phyloP scores from a whole-genome alignment of 1,284 basidiomycete genomes.

The Rhodotorula mucilaginosa region DNA sequence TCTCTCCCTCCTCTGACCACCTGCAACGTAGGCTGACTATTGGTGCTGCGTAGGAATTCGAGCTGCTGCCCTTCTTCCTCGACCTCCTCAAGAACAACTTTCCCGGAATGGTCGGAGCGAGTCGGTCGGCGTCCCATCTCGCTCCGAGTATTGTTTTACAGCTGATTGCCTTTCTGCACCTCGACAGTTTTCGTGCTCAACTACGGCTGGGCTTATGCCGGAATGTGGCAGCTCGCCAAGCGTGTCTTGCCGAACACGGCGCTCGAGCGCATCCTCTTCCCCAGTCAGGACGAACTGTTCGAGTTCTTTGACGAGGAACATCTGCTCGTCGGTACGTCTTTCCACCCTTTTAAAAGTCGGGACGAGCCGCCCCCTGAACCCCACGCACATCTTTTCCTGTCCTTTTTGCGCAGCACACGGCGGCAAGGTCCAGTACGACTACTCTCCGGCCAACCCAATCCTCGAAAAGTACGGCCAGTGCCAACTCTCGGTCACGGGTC shows the following conservation, averaged over 20 bases:
- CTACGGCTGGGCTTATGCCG: conserved; percentile 75
- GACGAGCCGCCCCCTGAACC: not conserved
- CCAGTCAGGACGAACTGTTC: conserved; percentile 60
- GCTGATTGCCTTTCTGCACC: not conserved
- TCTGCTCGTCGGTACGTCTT: conserved; percentile 59
- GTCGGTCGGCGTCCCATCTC: not conserved
- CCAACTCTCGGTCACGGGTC: not conserved
- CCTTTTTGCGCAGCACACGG: conserved; percentile 36
- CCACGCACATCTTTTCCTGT: not conserved
- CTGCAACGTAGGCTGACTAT: no score
- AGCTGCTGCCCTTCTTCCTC: conserved; percentile 46
- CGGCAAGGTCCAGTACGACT: conserved; percentile 38
- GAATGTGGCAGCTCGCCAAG: conserved; percentile 73
- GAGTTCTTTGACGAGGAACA: conserved; percentile 59
- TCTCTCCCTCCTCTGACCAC: no score
- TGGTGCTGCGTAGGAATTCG: conserved; percentile 38
- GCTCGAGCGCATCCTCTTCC: conserved; percentile 70
- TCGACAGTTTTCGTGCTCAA: conserved; percentile 66
- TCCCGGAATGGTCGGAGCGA: conserved; percentile 70
- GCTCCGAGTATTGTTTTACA: not conserved
- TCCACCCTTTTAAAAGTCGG: no score
- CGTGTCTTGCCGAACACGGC: conserved; percentile 67
- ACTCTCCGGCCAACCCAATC: conserved; percentile 39
- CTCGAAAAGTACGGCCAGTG: conserved; percentile 36
- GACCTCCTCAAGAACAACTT: conserved; percentile 59